Evolutionary conservation across 192 early-diverging fungal genomes (phyloP), one percentile per base, ranked within the genome.

Genomic region (Dissophora globulifera): DNA sequence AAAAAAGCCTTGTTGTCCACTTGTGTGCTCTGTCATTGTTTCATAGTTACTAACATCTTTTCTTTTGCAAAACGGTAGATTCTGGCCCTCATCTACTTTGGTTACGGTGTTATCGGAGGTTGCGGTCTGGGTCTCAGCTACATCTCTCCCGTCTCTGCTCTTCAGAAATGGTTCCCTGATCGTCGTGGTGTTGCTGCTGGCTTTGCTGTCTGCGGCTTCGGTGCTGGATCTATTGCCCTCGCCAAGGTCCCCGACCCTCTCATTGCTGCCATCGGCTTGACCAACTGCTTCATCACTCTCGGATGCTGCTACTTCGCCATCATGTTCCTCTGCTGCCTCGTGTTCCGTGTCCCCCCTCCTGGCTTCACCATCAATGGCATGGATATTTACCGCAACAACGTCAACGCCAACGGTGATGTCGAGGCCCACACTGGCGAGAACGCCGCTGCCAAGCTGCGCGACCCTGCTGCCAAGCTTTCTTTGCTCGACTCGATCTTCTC

Each of bases 161-260:
- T 93, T 16, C 90, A 90, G 58, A 89, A 93, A 66, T 93, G 91
- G 91, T 93, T 90, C 71, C 92, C 92, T 7, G 86, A 86, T 27
- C 71, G 84, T 25, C 91, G 92, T 25, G 92, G 92, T 17, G 62
- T 92, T 52, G 89, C 92, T 6, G 88, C 90, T 8, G 92, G 91
- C 17, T 78, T 91, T 48, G 92, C 92, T 2, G 91, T 92, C 46
- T 88, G 89, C 58, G 92, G 91, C 20, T 93, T 93, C 63, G 92
- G 92, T 15, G 87, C 84, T 54, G 92, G 92, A 0, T 82, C 87
- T 1, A 88, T 91, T 49, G 88, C 88, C 16, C 84, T 90, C 26
- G 88, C 88, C 48, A 90, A 85, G 61, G 78, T 90, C 10, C 90
- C 90, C 20, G 67, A 76, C 13, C 79, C 67, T 53, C 81, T 93